Base-by-base conservation (phyloP, 768 basidiomycete genomes). In the Boletellus ananiceps region DNA sequence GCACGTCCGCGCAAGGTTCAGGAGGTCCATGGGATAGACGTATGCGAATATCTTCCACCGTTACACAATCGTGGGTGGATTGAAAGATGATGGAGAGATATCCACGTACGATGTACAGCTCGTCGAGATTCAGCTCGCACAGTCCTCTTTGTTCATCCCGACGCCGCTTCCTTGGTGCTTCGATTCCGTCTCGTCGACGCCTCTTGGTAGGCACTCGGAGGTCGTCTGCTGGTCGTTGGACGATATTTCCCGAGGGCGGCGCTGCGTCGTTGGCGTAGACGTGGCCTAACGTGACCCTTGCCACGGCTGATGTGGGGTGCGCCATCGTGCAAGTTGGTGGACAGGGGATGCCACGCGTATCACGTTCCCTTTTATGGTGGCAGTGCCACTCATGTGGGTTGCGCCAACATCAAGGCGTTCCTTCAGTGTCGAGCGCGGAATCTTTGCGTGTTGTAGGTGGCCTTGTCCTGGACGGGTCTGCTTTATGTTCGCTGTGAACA, bases 1-100 rank as follows among this genome's bases (percentile, higher is more conserved):
- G 32, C 69, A 71, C 2, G 73, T 71, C n/a, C 75, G 68, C 8
- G 77, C 60, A 19, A 77, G 67, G 51, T 65, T 66, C 38, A 59
- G 16, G 15, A 59, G 54, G 41, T 59, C 57, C 40, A 66, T 47
- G 3, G 75, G 76, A 40, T 71, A 63, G 0, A 77, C 59, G 45
- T 71, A 68, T 16, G 57, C 57, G 45, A 71, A 71, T 46, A 78
- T 73, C 74, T 78, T 52, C 16, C 13, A 15, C 23, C 11, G 19
- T 31, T 25, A 21, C 18, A 5, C 8, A 21, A 40, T 49, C 7
- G 42, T 29, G 16, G 34, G 32, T 9, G 36, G 25, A 8, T 29
- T 13, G 16, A 36, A 15, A 35, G 8, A 33, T 3, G 27, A 41
- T 23, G 11, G 31, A 44, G 14, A 21, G 15, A 31, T 33, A 36